Base-by-base conservation (phyloP, 179 eudicot species). In the Beta macrorhiza region DNA sequence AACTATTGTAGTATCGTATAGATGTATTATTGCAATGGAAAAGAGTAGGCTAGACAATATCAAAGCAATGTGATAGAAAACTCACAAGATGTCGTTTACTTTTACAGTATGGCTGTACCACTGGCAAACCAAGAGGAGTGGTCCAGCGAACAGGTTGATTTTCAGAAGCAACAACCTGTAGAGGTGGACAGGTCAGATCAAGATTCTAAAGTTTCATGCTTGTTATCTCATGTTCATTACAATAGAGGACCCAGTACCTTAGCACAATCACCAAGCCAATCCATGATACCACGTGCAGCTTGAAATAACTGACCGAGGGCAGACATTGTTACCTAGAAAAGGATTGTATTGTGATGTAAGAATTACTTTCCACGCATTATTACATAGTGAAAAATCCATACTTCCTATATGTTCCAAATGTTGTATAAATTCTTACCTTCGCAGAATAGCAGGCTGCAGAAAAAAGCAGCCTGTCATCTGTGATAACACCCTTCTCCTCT, bases 181-280 rank as follows among this genome's bases (percentile, higher is more conserved):
- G 75, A 73, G 73, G 62, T 55, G 67, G 49, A 44, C 14, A 63
- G 65, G 67, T 69, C 73, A 62, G 63, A 16, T 62, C 13, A 62
- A 58, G 67, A 72, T 57, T 51, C 73, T 44, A 51, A 32, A 64
- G 53, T 5, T 17, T 59, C 0, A 42, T 51, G 32, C 67, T 17
- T 71, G 44, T 65, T 49, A 37, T 37, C 42, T 37, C 42, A 37
- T n/a, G 72, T 64, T 22, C 47, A 6, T 47, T 63, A 55, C 72
- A 55, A 65, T 45, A 19, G 62, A 73, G n/a, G 51, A 58, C 78
- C 58, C 44, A 72, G 62, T 76, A 92, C 97, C 92, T 92, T 91
- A 63, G 97, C 97, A 90, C 97, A 92, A 82, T 92, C 92, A 77
- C 92, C 91, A 84, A 92, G 97, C 97, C 97, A 92, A 74, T 85